Conservation (phyloP, 2,329 filamentous ascomycete species). For the Aspergillus niger region DNA sequence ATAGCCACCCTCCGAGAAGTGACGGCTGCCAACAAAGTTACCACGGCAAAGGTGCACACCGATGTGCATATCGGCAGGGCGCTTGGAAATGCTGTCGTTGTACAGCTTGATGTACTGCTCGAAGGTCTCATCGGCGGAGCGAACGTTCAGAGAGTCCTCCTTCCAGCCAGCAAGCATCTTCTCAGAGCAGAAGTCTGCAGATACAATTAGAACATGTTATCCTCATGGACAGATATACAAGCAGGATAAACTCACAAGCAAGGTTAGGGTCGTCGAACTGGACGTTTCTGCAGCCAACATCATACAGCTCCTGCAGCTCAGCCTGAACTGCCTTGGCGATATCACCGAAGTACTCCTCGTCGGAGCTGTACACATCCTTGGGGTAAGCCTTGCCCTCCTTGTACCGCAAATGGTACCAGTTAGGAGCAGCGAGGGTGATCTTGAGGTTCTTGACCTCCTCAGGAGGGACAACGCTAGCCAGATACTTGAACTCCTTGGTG, state of each 20-base stretch:
- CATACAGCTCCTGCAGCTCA: slow-evolving; percentile 64
- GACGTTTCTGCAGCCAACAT: slow-evolving; percentile 65
- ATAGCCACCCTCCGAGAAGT: slow-evolving; percentile 68
- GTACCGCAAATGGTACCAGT: slow-evolving; percentile 69
- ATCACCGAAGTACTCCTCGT: slow-evolving; percentile 65
- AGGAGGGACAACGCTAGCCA: slow-evolving; percentile 61
- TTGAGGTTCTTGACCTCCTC: slow-evolving; percentile 67
- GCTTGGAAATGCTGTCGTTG: slow-evolving; percentile 67
- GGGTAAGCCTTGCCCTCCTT: slow-evolving; percentile 59
- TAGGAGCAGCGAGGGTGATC: slow-evolving; percentile 67
- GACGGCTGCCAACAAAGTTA: slow-evolving; percentile 67
- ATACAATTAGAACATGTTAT: neutral
- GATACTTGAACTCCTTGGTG: slow-evolving; percentile 59
- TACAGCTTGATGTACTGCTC: slow-evolving; percentile 76
- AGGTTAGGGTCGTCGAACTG: slow-evolving; percentile 69
- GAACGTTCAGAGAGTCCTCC: slow-evolving; percentile 66
- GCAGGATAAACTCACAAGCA: slow-evolving; percentile 59
- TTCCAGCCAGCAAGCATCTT: slow-evolving; percentile 72
- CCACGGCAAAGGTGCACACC: slow-evolving; percentile 72
- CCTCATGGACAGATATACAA: neutral
- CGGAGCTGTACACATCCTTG: slow-evolving; percentile 57
- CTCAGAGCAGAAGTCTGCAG: slow-evolving; percentile 69
- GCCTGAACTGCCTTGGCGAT: slow-evolving; percentile 66
- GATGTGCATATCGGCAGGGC: slow-evolving; percentile 70
- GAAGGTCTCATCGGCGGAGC: slow-evolving; percentile 69